These are phyloP conservation scores for Sphaerostilbella broomeana DNA, from an alignment of 2,329 filamentous ascomycete genomes.

Conservation along the genomic window DNA sequence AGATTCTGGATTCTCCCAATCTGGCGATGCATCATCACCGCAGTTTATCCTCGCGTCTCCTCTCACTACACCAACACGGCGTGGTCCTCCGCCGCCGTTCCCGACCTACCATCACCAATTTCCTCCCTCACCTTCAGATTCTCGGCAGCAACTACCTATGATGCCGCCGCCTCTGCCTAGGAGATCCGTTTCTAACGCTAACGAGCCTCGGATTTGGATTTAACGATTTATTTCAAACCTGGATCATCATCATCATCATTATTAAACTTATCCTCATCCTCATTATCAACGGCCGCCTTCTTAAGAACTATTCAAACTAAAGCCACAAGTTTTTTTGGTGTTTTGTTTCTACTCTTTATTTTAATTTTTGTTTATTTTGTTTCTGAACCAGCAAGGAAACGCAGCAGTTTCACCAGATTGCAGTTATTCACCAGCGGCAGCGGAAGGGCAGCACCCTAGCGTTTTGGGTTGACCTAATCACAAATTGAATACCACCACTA, in stretches of 20 bases:
- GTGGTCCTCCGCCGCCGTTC: slow-evolving; percentile 4
- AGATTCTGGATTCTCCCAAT: slow-evolving; percentile 8
- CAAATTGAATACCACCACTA: too few relatives aligned
- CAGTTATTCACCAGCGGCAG: too few relatives aligned
- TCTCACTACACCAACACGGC: slow-evolving; percentile 1
- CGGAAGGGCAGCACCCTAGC: too few relatives aligned
- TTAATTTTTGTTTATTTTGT: too few relatives aligned
- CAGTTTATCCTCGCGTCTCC: slow-evolving; percentile 8
- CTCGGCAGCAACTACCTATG: slow-evolving; percentile 2
- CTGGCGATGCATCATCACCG: background rate
- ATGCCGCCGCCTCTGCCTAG: slow-evolving; percentile 4
- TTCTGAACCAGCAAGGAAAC: background rate
- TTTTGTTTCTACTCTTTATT: background rate
- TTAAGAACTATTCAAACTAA: too few relatives aligned
- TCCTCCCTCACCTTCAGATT: slow-evolving; percentile 3
- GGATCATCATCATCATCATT: background rate
- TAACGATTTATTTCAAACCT: background rate
- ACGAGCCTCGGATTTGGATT: slow-evolving; percentile 2
- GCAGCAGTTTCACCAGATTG: too few relatives aligned
- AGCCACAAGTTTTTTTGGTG: too few relatives aligned
- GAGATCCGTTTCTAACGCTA: slow-evolving; percentile 2
- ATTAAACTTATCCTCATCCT: too few relatives aligned
- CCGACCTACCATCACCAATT: background rate
- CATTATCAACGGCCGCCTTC: background rate
- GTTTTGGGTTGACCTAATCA: too few relatives aligned